Conservation (phyloP, 2,329 filamentous ascomycete species). For the Microdochium nivale region DNA sequence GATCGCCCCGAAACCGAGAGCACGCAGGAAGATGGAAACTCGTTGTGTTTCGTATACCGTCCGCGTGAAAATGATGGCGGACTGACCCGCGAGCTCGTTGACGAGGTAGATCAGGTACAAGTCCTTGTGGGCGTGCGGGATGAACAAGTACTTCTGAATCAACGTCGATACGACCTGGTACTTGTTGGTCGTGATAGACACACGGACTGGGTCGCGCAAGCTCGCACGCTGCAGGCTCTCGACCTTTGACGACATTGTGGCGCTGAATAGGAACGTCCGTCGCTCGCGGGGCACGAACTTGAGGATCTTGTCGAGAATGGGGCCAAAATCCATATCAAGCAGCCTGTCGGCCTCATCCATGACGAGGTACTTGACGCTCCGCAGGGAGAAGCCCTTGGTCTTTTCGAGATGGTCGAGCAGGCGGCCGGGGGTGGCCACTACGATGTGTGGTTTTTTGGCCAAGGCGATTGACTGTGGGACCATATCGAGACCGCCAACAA, state of each 20-base stretch:
- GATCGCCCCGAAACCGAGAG: conserved; percentile 82
- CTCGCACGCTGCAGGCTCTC: conserved; percentile 87
- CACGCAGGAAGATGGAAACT: conserved; percentile 71
- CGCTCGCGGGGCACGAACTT: conserved; percentile 75
- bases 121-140: conserved; percentile 83
- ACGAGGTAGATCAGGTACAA: conserved; percentile 79
- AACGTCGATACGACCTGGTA: conserved; percentile 90
- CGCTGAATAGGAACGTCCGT: conserved; percentile 83
- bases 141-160: conserved; percentile 77
- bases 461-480: conserved; percentile 83
- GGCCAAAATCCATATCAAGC: conserved; percentile 89
- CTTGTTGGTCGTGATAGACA: conserved; percentile 73
- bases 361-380: conserved; percentile 76
- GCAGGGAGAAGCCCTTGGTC: conserved; percentile 88
- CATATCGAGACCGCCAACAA: conserved; percentile 95
- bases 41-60: conserved; percentile 90
- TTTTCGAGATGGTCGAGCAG: conserved; percentile 90
- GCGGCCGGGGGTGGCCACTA: conserved; percentile 86
- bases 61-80: conserved; percentile 81
- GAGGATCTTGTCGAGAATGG: conserved; percentile 85
- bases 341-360: conserved; percentile 93
- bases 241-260: conserved; percentile 89
- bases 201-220: conserved; percentile 72
- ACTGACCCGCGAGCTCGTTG: conserved; percentile 81
- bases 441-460: conserved; percentile 90